These are phyloP conservation scores for Penicillium ochrochloron DNA, from an alignment of 495 filamentous ascomycete genomes.

Conservation along the genomic window DNA sequence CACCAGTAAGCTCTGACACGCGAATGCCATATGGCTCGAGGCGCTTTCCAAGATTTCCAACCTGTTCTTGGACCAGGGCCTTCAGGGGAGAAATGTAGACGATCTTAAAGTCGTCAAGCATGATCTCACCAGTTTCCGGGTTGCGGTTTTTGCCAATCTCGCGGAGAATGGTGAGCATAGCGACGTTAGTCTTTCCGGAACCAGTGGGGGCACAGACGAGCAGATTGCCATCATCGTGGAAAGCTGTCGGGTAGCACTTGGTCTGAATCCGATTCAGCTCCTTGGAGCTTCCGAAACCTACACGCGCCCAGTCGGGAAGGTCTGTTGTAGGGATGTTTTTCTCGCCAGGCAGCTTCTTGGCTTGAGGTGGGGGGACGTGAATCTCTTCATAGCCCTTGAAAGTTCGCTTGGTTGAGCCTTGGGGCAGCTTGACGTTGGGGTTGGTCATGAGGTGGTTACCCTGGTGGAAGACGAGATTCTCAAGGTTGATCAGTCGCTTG, in stretches of 20 bases:
- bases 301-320: constrained; percentile 88
- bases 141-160: constrained; percentile 97
- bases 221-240: constrained; percentile 95
- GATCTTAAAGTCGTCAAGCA: constrained; percentile 96
- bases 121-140: constrained; percentile 82
- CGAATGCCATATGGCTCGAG: constrained; percentile 89
- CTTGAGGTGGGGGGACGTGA: constrained; percentile 90
- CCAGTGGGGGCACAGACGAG: constrained; percentile 96
- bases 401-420: constrained; percentile 90
- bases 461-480: constrained; percentile 96
- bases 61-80: constrained; percentile 93
- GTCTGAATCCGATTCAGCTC: constrained; percentile 96
- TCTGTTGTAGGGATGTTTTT: constrained; percentile 79
- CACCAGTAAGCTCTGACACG: constrained; percentile 92
- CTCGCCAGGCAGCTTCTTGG: constrained; percentile 78
- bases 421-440: constrained; percentile 89
- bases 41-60: constrained; percentile 92
- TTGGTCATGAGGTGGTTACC: constrained; percentile 99
- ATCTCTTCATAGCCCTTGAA: constrained; percentile 99
- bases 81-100: constrained; percentile 98
- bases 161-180: constrained; percentile 93
- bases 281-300: constrained; percentile 78
- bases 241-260: constrained; percentile 86
- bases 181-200: constrained; percentile 98
- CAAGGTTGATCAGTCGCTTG: constrained; percentile 83